A percentile compares a stretch with the other conserved stretches of the same genome.
These are phyloP conservation scores for Sordariomycetes sp. DNA, from an alignment of 2,329 filamentous ascomycete species.

Conservation along the genomic window DNA sequence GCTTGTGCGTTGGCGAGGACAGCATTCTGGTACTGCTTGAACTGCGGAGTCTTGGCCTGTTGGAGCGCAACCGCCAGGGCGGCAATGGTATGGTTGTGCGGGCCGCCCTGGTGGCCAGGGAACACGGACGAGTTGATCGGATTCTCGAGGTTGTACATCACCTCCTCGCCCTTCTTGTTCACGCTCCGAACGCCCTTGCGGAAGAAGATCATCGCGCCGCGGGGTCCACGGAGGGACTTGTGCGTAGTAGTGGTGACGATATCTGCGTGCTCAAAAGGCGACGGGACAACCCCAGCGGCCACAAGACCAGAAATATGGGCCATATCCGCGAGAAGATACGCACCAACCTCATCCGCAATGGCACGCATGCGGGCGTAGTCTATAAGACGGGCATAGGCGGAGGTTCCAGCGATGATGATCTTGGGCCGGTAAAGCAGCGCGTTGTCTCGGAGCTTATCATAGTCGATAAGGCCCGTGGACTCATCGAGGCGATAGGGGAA, in stretches of 20 bases:
- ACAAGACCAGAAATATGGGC: conserved; percentile 94
- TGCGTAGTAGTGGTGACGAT: conserved; percentile 97
- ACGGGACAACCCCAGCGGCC: conserved; percentile 81
- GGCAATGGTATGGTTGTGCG: conserved; percentile 98
- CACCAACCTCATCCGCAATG: conserved; percentile 82
- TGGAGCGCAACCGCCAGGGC: conserved; percentile 89
- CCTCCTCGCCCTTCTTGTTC: conserved; percentile 75
- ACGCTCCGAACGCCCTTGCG: conserved; percentile 79
- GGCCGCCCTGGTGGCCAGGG: conserved; percentile 94
- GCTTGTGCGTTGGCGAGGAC: conserved; percentile 87
- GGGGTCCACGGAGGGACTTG: conserved; percentile 90
- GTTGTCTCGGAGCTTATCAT: conserved; percentile 78
- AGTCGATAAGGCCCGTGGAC: conserved; percentile 87
- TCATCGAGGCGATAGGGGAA: conserved; percentile 89
- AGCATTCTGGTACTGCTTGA: conserved; percentile 83
- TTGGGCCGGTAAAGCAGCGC: conserved; percentile 89
- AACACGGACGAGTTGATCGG: conserved; percentile 97
- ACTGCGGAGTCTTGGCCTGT: conserved; percentile 81
- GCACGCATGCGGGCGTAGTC: conserved; percentile 89
- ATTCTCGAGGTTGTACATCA: conserved; percentile 79
- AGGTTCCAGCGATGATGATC: conserved; percentile 88
- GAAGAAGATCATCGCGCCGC: conserved; percentile 98
- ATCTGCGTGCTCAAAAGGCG: conserved; percentile 82
- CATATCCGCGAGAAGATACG: conserved; percentile 92
- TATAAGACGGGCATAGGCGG: conserved; percentile 90